Conservation (phyloP, 768 basidiomycete genomes). For the Russula sp. region DNA sequence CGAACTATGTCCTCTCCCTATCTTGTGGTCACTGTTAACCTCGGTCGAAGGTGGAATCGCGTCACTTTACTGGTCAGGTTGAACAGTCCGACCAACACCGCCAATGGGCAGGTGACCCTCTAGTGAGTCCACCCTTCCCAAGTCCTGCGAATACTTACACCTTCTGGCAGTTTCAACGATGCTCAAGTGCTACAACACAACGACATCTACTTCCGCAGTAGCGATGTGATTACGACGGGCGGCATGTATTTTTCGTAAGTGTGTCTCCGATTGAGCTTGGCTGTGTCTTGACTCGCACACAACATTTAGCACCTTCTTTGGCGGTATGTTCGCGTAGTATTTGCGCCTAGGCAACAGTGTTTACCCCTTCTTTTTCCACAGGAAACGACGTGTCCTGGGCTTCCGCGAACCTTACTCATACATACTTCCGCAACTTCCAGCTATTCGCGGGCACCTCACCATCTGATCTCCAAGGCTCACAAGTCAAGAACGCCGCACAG, state of each 20-base stretch:
- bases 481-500: constrained; percentile 4
- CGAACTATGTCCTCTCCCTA: constrained; percentile 19
- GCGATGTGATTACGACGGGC: constrained; percentile 45
- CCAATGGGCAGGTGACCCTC: constrained; percentile 69
- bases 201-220: constrained; percentile 59
- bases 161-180: constrained; percentile 55
- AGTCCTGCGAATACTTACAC: not conserved
- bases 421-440: constrained; percentile 71
- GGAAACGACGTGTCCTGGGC: constrained; percentile 68
- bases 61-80: constrained; percentile 72
- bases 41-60: constrained; percentile 51
- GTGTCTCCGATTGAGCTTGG: not conserved
- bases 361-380: constrained; percentile 26
- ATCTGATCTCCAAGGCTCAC: constrained; percentile 17
- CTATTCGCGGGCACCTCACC: constrained; percentile 35
- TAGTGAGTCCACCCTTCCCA: constrained; percentile 44
- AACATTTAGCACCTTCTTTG: constrained; percentile 68
- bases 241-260: constrained; percentile 70
- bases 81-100: constrained; percentile 58
- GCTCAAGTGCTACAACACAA: constrained; percentile 52
- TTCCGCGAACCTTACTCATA: constrained; percentile 57
- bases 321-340: constrained; percentile 39
- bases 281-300: not conserved
- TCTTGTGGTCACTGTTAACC: constrained; percentile 1
- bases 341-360: not conserved